Evolutionary conservation across 2,329 filamentous ascomycete species (phyloP), one percentile per base, ranked within the genome.

Genomic region (Leptodontidium sp.): DNA sequence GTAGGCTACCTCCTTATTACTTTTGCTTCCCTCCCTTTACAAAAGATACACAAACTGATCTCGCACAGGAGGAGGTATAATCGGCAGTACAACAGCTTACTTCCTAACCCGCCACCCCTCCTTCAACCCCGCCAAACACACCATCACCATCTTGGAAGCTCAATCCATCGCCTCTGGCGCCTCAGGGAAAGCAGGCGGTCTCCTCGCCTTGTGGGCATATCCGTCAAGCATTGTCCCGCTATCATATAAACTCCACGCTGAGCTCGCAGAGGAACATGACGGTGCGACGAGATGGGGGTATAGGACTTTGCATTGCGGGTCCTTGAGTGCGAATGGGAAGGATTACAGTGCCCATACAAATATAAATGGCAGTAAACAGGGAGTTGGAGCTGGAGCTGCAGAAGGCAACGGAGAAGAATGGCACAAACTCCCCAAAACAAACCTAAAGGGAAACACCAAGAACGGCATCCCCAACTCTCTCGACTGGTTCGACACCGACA

Each of bases 191-290:
- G 95, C 96, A 0, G 96, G 96, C 17, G 96, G 96, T 0, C 85
- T 99, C 4, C 86, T 99, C 26, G 96, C 91, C 0, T 84, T 94
- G 17, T 98, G 95, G 94, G 96, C 95, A 0, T 98, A 97, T 77
- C 96, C 96, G 0, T 84, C 84, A 67, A 91, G 88, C 75, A 88
- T 98, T 49, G 95, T 98, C 0, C 93, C 93, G 0, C 83, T 98
- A 52, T 97, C 93, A 68, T 98, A 94, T 80, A 86, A 86, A 59
- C 84, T 98, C 17, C 96, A 98, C 77, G 87, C 88, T 43, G 89
- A 97, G 76, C 85, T 99, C 14, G 92, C 95, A n/a, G 86, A 89
- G 4, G 91, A 97, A 79, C 93, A 98, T 78, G 86, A 87, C 71
- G 96, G 96, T 1, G 87, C 86, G 32, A 84, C 90, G 66, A 84